Evolutionary conservation across 2,329 filamentous ascomycete species (phyloP).

Genomic region (Neobulgaria alba): DNA sequence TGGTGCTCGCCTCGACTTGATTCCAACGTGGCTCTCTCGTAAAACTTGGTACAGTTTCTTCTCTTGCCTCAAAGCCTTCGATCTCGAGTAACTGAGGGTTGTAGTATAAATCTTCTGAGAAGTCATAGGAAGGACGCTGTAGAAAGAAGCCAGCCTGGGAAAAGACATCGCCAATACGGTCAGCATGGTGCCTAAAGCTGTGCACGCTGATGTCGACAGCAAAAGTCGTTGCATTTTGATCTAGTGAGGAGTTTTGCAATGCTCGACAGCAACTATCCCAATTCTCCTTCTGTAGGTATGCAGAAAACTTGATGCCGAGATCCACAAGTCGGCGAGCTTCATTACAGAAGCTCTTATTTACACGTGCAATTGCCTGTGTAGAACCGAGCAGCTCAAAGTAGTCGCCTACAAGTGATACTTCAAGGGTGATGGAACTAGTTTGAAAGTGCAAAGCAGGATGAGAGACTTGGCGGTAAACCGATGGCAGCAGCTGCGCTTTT

Average conservation of each 20-base stretch:
- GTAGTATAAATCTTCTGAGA: not conserved
- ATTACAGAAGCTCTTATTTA: slow-evolving; percentile 2
- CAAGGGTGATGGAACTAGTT: slow-evolving; percentile 1
- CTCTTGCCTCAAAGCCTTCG: slow-evolving; percentile 1
- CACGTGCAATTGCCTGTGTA: not conserved
- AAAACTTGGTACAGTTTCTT: not conserved
- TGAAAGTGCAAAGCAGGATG: not conserved
- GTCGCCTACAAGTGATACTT: slow-evolving; percentile 1
- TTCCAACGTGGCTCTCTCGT: not conserved
- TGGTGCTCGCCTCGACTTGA: not conserved
- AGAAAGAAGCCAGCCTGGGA: slow-evolving; percentile 2
- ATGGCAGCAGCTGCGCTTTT: not conserved
- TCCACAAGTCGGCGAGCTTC: not conserved
- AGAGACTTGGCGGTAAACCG: not conserved
- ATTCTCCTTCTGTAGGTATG: not conserved
- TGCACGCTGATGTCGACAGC: not conserved
- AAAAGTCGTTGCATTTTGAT: not conserved
- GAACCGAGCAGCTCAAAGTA: slow-evolving; percentile 1
- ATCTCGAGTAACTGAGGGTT: slow-evolving; percentile 1
- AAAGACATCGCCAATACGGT: slow-evolving; percentile 1
- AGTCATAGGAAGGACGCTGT: not conserved
- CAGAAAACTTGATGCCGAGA: not conserved
- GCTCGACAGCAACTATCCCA: not conserved
- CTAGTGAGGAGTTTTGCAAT: not conserved
- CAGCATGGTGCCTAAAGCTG: slow-evolving; percentile 1